Evolutionary conservation across 192 early-diverging fungal genomes (phyloP), one percentile per base, ranked within the genome.

Genomic region (Linnemannia elongata): DNA sequence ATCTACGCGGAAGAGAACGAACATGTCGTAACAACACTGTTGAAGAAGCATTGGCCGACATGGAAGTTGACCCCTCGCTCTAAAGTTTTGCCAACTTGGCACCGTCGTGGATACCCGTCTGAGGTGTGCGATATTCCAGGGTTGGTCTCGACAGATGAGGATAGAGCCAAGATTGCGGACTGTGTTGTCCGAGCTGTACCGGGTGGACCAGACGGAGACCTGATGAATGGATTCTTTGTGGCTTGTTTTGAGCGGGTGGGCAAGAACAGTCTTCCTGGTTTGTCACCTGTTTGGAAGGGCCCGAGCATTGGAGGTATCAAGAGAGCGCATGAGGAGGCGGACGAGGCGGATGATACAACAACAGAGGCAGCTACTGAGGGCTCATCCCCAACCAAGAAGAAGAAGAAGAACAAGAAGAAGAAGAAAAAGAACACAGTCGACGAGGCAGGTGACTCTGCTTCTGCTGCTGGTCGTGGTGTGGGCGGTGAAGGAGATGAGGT

Each of bases 181-280:
- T 92, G 86, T 57, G 81, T 93, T 83, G 94, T 95, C 0, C 89
- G 93, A 1, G 83, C 90, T 9, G 84, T 97, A 17, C 93, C 98
- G 20, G 91, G 98, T 35, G 95, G 96, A 9, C 80, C 92, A 35
- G 97, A 97, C 0, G 90, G 92, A 79, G 98, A 99, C 90, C 88
- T 91, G 44, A 96, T 94, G 54, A 98, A 98, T 82, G 98, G 98
- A 8, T 99, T 99, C 82, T 99, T 99, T 95, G 98, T 99, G 7
- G 96, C 98, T 0, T 93, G 96, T 69, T 99, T 99, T 93, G 94
- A 95, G 47, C 88, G 95, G 20, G 90, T 91, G 70, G 47, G 54
- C n/a, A 78, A 81, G 33, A 82, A 80, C 33, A 57, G 69, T n/a
- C 69, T 70, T 27, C 71, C 78, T 70, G 82, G 63, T 1, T 33